Evolutionary conservation across 305 asterid species (phyloP), one percentile per base, ranked within the genome.

Genomic region (Euphrasia arctica): DNA sequence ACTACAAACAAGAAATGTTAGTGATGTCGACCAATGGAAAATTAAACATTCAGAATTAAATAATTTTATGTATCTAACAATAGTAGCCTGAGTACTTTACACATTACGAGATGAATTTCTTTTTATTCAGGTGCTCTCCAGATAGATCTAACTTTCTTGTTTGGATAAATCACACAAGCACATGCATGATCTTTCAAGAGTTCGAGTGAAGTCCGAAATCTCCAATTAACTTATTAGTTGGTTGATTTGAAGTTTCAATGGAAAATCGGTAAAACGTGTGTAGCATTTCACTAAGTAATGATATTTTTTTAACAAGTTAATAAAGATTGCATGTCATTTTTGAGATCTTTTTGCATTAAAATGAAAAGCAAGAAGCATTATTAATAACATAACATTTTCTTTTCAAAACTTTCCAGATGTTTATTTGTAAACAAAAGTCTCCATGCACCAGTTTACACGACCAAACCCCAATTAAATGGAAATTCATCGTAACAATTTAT

Each of bases 1-100:
- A 88, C 99, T 93, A 68, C 67, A 63, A 72, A 71, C 64, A 62
- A 64, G 72, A 57, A 67, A 71, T 9, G 32, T 74, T 32, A 67
- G 68, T 67, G 79, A 51, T 67, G 61, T 64, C 59, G 59, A 43
- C 57, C 70, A 60, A 41, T 18, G 50, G 45, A 64, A 68, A 62
- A 41, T 56, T 14, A n/a, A 60, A 54, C 57, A 22, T 42, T 45
- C 57, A 22, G 57, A 56, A 31, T 52, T 60, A 10, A 13, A 58
- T 6, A 32, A 25, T 54, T 60, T 31, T 29, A 56, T 49, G 1
- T 59, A 63, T 54, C 32, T 2, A 56, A 39, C 43, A 32, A 58
- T 32, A 25, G 14, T 48, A 32, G 43, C 70, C 45, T 4, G 72
- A 48, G 47, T 51, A 63, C 47, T 57, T 57, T 10, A 63, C 41